Evolutionary conservation across 306 rosid species (phyloP), one percentile per base, ranked within the genome.

Genomic region (Hippophae tibetana): DNA sequence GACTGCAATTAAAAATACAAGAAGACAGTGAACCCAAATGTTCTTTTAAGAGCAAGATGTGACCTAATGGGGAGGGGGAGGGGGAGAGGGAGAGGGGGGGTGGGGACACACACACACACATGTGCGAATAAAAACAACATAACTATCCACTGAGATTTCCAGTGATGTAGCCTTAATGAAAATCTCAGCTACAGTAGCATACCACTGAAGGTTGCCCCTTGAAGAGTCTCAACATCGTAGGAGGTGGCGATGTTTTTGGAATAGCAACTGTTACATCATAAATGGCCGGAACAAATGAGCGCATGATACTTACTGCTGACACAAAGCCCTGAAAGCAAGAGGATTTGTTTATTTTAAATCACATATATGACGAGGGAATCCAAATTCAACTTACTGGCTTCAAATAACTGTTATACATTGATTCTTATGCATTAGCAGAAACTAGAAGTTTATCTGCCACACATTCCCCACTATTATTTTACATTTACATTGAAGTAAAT

Each of bases 191-290:
- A 56, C 52, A 47, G 69, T 67, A 55, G 63, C 79, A 77, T 73
- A 90, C 97, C 90, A 90, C 89, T 52, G 97, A 87, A 58, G 95
- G 69, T 72, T 79, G 82, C 60, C 95, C 94, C 76, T 73, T 80
- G 64, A 90, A 87, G 72, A 90, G 82, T 80, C 97, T 75, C 58
- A 90, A 68, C 95, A 90, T 75, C 65, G 97, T 90, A 42, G 97
- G 97, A 64, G 94, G 56, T n/a, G 89, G 77, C 25, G 95, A 83
- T 74, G 55, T 74, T 77, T 85, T 87, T n/a, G 95, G 94, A 78
- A 87, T 62, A 63, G 89, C 90, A 54, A 89, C 80, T 0, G 96
- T 89, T 52, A 81, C 62, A 73, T 89, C 96, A 73, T 89, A 89
- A 42, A 89, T 51, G 53, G 90, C 96, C 5, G 94, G 96, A 67